phyloP scores from a whole-genome alignment of 2,329 filamentous ascomycete species.

The Colletotrichum agaves region DNA sequence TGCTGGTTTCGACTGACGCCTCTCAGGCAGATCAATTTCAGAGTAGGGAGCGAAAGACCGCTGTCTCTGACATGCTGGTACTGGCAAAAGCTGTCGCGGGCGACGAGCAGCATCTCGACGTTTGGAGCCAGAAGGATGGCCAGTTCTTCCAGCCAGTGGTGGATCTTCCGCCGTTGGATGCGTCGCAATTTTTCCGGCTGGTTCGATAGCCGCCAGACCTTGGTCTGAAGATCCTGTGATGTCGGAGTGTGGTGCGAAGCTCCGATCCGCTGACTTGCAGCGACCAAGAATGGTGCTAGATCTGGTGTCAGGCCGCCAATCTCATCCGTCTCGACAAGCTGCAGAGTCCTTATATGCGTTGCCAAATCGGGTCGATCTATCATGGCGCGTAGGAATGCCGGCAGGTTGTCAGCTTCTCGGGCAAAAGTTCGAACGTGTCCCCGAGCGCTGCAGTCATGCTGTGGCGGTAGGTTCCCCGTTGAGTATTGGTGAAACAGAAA shows the following conservation, averaged over 20 bases:
- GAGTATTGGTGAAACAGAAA: constrained; percentile 27
- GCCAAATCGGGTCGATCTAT: constrained; percentile 17
- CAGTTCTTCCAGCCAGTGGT: constrained; percentile 31
- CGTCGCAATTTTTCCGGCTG: neutral
- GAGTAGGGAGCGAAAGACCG: neutral
- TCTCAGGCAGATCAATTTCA: neutral
- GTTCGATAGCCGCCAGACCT: neutral
- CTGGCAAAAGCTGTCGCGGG: constrained; percentile 25
- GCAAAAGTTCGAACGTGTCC: neutral
- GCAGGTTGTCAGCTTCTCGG: constrained; percentile 5
- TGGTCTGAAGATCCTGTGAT: neutral
- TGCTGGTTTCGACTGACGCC: constrained; percentile 25
- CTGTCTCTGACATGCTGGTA: constrained; percentile 24
- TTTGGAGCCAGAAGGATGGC: constrained; percentile 20
- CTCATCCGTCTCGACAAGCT: constrained; percentile 22
- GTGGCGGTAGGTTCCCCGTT: constrained; percentile 2
- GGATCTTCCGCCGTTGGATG: constrained; percentile 11
- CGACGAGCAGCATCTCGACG: neutral
- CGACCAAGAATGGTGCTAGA: neutral
- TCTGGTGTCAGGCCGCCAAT: constrained; percentile 12
- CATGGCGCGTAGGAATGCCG: constrained; percentile 12
- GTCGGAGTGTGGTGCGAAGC: neutral
- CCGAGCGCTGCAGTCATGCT: neutral
- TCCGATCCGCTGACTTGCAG: neutral
- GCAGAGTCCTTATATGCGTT: neutral